These are phyloP conservation scores for Roridomyces roridus DNA, from an alignment of 768 basidiomycete species.

Conservation along the genomic window DNA sequence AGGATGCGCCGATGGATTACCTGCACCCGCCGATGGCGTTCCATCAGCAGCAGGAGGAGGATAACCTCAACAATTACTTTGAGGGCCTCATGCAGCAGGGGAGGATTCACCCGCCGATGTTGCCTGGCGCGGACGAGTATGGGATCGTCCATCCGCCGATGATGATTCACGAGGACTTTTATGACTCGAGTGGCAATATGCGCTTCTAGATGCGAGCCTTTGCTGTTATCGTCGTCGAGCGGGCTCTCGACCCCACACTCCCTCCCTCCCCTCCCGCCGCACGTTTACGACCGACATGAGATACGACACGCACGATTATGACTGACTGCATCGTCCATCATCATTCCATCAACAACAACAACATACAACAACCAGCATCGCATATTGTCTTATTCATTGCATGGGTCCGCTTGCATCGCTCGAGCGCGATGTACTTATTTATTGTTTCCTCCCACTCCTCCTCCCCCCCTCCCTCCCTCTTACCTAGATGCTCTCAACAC, in stretches of 20 bases:
- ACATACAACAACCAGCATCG: constrained; percentile 1
- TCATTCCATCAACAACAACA: constrained; percentile 9
- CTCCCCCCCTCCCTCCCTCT: not conserved
- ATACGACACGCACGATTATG: constrained; percentile 17
- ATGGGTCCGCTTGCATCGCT: constrained; percentile 18
- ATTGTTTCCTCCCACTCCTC: constrained; percentile 11
- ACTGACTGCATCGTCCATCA: constrained; percentile 10
- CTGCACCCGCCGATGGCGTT: constrained; percentile 64
- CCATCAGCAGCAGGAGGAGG: constrained; percentile 66
- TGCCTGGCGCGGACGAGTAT: constrained; percentile 42
- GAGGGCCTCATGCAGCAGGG: constrained; percentile 40
- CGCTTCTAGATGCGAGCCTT: constrained; percentile 6
- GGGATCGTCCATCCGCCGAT: constrained; percentile 32
- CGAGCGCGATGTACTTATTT: not conserved
- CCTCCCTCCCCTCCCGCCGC: not conserved
- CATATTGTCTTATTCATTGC: constrained; percentile 16
- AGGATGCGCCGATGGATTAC: constrained; percentile 77
- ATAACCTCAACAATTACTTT: constrained; percentile 48
- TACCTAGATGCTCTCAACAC: constrained; percentile 26
- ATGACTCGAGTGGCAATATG: constrained; percentile 21
- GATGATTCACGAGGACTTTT: constrained; percentile 24
- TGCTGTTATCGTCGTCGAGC: constrained; percentile 1
- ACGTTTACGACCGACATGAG: not conserved
- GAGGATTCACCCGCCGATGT: constrained; percentile 56
- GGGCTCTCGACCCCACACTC: constrained; percentile 7